These are phyloP conservation scores for Amaranthus cruentus DNA, from an alignment of 148 eudicot genomes.

Conservation along the genomic window DNA sequence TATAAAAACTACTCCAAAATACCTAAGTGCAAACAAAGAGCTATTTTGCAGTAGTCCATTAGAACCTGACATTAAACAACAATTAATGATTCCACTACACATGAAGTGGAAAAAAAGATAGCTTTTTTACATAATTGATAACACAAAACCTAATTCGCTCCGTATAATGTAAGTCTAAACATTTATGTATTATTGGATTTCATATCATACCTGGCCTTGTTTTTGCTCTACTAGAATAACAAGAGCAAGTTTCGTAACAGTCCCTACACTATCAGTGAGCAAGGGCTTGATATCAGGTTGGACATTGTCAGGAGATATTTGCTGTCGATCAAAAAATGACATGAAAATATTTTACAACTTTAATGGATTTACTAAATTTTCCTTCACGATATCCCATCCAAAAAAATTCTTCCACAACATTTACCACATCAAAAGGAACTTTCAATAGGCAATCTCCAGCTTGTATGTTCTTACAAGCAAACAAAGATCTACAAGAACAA, in stretches of 20 bases:
- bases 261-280: constrained; percentile 47
- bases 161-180: background rate
- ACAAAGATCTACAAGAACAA: constrained; percentile 40
- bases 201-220: constrained; percentile 48
- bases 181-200: background rate
- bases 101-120: background rate
- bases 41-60: background rate
- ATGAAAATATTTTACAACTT: background rate
- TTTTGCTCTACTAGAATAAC: constrained; percentile 56
- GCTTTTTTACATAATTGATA: background rate
- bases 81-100: background rate
- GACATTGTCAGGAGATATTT: constrained; percentile 62
- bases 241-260: constrained; percentile 66
- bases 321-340: constrained; percentile 38
- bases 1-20: background rate
- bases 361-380: background rate
- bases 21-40: background rate
- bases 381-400: constrained; percentile 39
- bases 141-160: background rate
- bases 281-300: constrained; percentile 42
- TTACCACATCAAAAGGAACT: constrained; percentile 68
- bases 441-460: constrained; percentile 67
- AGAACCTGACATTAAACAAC: too few species aligned
- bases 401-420: constrained; percentile 42
- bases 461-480: constrained; percentile 47